Evolutionary conservation across 768 basidiomycete genomes (phyloP).

Genomic region (Lactifluus piperatus): DNA sequence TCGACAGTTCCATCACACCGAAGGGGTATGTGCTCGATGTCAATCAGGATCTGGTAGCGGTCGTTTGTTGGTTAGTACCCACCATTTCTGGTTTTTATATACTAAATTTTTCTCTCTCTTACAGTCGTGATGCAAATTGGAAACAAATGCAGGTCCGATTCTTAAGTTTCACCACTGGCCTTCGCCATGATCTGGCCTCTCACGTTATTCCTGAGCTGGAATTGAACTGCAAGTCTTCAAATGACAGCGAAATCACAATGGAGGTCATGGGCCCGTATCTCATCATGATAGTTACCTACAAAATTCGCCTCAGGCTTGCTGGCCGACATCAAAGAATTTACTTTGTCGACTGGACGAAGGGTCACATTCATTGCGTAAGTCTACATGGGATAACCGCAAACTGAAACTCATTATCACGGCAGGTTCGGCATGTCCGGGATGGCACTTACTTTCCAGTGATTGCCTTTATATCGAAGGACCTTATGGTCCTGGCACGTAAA

Average conservation of each 20-base stretch:
- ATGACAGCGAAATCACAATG: conserved; percentile 10
- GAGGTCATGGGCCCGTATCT: conserved; percentile 11
- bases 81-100: neutral
- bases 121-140: conserved; percentile 8
- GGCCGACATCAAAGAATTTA: conserved; percentile 7
- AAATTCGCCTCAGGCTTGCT: conserved; percentile 3
- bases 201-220: neutral
- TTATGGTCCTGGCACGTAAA: conserved; percentile 9
- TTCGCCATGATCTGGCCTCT: neutral
- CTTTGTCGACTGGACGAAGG: conserved; percentile 8
- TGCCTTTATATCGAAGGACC: conserved; percentile 10
- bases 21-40: conserved; percentile 15
- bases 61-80: conserved; percentile 8
- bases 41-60: conserved; percentile 11
- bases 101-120: neutral
- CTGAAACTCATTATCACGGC: neutral
- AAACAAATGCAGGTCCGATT: conserved; percentile 1
- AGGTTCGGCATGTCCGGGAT: conserved; percentile 9
- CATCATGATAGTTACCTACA: conserved; percentile 6
- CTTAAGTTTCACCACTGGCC: conserved; percentile 6
- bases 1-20: conserved; percentile 4
- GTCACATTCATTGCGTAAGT: conserved; percentile 7
- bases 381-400: neutral
- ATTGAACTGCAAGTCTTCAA: conserved; percentile 8
- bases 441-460: conserved; percentile 12